These are phyloP conservation scores for Aspergillus intermedius DNA, from an alignment of 2,329 filamentous ascomycete genomes.

Conservation along the genomic window DNA sequence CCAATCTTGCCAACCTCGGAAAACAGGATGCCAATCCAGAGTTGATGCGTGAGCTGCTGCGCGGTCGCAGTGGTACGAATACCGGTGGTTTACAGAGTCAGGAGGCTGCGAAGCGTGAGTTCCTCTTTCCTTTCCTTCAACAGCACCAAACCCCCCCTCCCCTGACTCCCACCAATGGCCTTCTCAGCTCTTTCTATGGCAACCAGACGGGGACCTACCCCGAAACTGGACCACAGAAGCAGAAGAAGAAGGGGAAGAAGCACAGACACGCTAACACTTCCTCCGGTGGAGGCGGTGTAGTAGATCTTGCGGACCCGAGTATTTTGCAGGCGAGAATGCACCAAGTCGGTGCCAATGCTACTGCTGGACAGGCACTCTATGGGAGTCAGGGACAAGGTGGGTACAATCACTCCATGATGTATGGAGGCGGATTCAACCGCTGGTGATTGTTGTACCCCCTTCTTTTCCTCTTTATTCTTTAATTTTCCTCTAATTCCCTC, in stretches of 20 bases:
- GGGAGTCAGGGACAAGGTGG: conserved; percentile 84
- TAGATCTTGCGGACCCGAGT: conserved; percentile 99
- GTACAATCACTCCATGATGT: conserved; percentile 81
- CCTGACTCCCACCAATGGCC: conserved; percentile 86
- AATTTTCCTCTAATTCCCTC: conserved; percentile 3
- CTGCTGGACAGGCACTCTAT: conserved; percentile 79
- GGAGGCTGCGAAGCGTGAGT: conserved; percentile 97
- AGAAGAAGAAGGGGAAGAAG: conserved; percentile 99
- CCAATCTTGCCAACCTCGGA: conserved; percentile 48
- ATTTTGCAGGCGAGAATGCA: conserved; percentile 98
- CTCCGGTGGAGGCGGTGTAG: conserved; percentile 99
- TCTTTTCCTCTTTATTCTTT: conserved; percentile 9
- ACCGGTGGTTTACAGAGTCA: conserved; percentile 64
- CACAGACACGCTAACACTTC: conserved; percentile 99
- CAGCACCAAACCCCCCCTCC: conserved; percentile 80
- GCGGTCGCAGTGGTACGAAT: conserved; percentile 55
- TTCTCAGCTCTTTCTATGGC: conserved; percentile 87
- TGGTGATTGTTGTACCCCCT: conserved; percentile 49
- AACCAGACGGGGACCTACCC: conserved; percentile 77
- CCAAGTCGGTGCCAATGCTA: conserved; percentile 68
- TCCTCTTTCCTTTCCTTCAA: conserved; percentile 86
- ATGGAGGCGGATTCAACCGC: conserved; percentile 60
- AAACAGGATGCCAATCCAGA: conserved; percentile 70
- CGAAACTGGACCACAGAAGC: conserved; percentile 83
- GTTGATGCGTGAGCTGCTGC: conserved; percentile 74